These are phyloP conservation scores for Salix purpurea DNA, from an alignment of 345 rosid species.

Conservation along the genomic window DNA sequence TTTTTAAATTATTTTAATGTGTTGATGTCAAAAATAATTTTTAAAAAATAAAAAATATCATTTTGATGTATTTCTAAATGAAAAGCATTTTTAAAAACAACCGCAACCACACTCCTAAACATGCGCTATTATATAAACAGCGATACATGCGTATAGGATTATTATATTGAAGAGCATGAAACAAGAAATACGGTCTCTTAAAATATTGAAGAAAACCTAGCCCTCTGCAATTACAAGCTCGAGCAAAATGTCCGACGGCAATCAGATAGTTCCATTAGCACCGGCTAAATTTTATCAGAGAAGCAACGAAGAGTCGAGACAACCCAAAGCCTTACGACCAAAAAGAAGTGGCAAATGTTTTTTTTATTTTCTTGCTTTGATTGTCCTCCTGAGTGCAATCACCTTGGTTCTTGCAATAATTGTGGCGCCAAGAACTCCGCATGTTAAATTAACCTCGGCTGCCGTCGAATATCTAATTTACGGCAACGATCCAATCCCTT, in stretches of 20 bases:
- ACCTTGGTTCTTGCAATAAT: constrained; percentile 28
- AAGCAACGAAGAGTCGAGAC: constrained; percentile 34
- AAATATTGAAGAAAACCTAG: too few relatives aligned
- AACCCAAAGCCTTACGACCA: neutral
- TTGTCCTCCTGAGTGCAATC: constrained; percentile 31
- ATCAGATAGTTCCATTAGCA: constrained; percentile 26
- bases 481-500: constrained; percentile 23
- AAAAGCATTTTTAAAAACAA: too few relatives aligned
- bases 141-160: neutral
- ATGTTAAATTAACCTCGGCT: constrained; percentile 17
- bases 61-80: too few relatives aligned
- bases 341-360: constrained; percentile 39
- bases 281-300: constrained; percentile 22
- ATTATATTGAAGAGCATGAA: too few relatives aligned
- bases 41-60: too few relatives aligned
- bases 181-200: neutral
- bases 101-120: too few relatives aligned
- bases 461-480: constrained; percentile 16
- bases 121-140: too few relatives aligned
- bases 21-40: too few relatives aligned
- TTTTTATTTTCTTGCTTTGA: constrained; percentile 30
- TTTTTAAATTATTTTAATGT: too few relatives aligned
- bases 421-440: constrained; percentile 36
- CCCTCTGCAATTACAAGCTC: neutral
- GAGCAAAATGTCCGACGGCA: constrained; percentile 23